A percentile compares a stretch with the other conserved stretches of the same genome.
Evolutionary conservation across 1,139 yeast genomes (phyloP).

Genomic region (Pichia sp.): DNA sequence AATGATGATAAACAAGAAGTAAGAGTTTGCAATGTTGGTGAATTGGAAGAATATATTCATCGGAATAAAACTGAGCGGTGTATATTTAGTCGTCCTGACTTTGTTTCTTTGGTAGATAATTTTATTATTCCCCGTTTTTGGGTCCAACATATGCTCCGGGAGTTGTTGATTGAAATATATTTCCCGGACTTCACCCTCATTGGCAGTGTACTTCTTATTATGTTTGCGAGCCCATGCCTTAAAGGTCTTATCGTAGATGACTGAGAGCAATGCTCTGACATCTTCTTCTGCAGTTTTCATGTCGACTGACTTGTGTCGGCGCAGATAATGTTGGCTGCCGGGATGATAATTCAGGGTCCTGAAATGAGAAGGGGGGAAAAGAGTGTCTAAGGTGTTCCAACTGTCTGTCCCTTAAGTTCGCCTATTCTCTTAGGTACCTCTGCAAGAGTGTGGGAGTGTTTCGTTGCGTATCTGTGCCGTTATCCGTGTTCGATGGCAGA

Average conservation of each 20-base stretch:
- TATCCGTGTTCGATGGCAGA: too few relatives aligned
- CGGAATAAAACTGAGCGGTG: conserved; percentile 49
- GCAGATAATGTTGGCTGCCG: too few relatives aligned
- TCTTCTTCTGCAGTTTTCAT: conserved; percentile 14
- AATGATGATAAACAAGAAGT: conserved; percentile 44
- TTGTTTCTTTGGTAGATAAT: conserved; percentile 42
- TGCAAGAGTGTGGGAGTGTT: too few relatives aligned
- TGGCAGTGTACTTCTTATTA: conserved; percentile 1
- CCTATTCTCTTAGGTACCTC: too few relatives aligned
- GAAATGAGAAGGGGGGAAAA: too few relatives aligned
- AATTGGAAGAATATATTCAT: conserved; percentile 46
- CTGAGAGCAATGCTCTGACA: conserved; percentile 3
- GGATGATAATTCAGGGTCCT: too few relatives aligned
- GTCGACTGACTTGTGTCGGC: too few relatives aligned
- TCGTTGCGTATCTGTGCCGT: too few relatives aligned
- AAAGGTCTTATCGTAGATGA: not conserved
- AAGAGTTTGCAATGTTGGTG: conserved; percentile 48
- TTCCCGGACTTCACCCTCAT: conserved; percentile 15
- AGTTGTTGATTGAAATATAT: conserved; percentile 24
- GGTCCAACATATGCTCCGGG: conserved; percentile 24
- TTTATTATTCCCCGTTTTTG: conserved; percentile 20
- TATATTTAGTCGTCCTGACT: conserved; percentile 54
- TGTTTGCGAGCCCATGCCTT: conserved; percentile 5
- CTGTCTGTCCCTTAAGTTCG: too few relatives aligned
- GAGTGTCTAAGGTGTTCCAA: too few relatives aligned